Percentiles rank a stretch among this genome's conserved stretches.
Conservation (phyloP, 2,329 filamentous ascomycete species). For the Pestalotiopsis sp. region DNA sequence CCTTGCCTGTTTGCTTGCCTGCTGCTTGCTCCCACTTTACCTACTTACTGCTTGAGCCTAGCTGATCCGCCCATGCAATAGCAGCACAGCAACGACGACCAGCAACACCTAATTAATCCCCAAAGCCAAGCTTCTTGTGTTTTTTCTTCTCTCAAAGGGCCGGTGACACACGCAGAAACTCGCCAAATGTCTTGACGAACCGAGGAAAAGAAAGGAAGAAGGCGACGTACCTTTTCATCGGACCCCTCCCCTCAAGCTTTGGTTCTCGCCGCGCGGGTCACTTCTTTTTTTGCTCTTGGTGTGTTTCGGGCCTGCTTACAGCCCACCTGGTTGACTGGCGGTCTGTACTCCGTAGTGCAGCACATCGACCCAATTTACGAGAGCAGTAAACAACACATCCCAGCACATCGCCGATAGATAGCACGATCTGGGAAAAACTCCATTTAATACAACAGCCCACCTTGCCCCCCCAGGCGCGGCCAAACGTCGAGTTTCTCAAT, state of each 20-base stretch:
- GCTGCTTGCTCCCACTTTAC: not conserved
- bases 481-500: not conserved
- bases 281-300: not conserved
- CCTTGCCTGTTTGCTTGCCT: not conserved
- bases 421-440: not conserved
- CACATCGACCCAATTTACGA: slow-evolving; percentile 1
- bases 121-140: not conserved
- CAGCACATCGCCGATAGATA: not conserved
- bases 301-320: not conserved
- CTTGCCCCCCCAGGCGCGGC: not conserved
- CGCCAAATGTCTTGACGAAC: slow-evolving; percentile 8
- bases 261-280: not conserved
- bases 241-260: not conserved
- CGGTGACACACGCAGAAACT: not conserved
- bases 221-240: not conserved
- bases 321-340: not conserved
- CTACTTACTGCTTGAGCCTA: not conserved
- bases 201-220: not conserved
- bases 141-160: not conserved
- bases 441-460: not conserved
- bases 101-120: not conserved
- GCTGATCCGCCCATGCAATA: not conserved
- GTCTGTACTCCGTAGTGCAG: not conserved
- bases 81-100: not conserved
- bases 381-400: slow-evolving; percentile 7